Percentiles rank a stretch among this genome's conserved stretches.
Evolutionary conservation across 352 stramenopile species (phyloP).

Genomic region (Globisporangium uncinulatum): DNA sequence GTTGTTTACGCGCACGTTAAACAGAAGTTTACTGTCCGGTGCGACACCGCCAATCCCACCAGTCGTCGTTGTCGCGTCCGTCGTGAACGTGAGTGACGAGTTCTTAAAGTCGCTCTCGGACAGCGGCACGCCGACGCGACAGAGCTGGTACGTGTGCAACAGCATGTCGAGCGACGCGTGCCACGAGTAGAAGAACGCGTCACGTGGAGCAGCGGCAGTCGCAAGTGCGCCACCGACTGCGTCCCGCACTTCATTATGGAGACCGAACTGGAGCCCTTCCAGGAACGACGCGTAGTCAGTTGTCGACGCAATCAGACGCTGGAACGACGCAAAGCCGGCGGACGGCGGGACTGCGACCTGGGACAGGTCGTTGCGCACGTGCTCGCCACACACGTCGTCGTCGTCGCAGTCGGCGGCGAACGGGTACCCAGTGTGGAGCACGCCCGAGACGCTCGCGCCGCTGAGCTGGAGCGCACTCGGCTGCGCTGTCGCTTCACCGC

Average conservation of each 20-base stretch:
- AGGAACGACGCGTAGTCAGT: slow-evolving; percentile 54
- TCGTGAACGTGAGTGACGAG: slow-evolving; percentile 38
- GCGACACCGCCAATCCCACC: slow-evolving; percentile 37
- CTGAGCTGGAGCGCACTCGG: slow-evolving; percentile 19
- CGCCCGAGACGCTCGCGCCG: slow-evolving; percentile 26
- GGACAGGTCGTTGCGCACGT: slow-evolving; percentile 39
- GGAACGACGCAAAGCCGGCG: slow-evolving; percentile 44
- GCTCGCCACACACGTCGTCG: slow-evolving; percentile 26
- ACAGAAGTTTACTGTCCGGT: slow-evolving; percentile 27
- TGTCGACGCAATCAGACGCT: slow-evolving; percentile 42
- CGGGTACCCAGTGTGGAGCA: slow-evolving; percentile 21
- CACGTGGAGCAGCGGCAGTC: slow-evolving; percentile 40
- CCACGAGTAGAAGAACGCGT: slow-evolving; percentile 72
- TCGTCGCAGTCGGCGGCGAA: slow-evolving; percentile 40
- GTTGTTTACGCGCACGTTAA: slow-evolving; percentile 35
- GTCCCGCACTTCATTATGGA: slow-evolving; percentile 62
- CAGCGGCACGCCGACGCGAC: slow-evolving; percentile 42
- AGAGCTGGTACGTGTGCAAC: slow-evolving; percentile 60
- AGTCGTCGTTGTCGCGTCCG: slow-evolving; percentile 30
- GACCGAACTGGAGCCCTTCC: slow-evolving; percentile 47
- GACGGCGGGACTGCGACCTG: slow-evolving; percentile 32
- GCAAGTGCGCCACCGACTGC: slow-evolving; percentile 45
- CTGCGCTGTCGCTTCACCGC: slow-evolving; percentile 19
- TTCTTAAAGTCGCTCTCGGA: slow-evolving; percentile 36
- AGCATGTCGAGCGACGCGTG: slow-evolving; percentile 65